Evolutionary conservation across 331 rosid species (phyloP), one percentile per base, ranked within the genome.

Genomic region (Cydonia oblonga): DNA sequence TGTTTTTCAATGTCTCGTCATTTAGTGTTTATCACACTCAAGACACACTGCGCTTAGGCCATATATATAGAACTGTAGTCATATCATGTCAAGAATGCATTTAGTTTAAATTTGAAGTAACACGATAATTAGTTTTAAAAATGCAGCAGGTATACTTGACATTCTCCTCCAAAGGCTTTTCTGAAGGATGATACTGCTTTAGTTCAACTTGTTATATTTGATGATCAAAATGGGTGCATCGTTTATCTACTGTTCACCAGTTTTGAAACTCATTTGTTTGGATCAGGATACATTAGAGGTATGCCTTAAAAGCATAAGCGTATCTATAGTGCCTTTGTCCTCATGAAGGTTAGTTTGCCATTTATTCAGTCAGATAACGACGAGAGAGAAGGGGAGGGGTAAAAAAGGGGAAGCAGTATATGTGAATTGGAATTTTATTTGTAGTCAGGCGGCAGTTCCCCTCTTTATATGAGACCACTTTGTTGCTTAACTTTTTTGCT

Each of bases 251-350:
- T 87, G 91, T 95, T 91, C 92, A 84, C 88, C 96, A 90, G 90
- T 91, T 89, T 87, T 91, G 92, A 81, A 83, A 87, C 88, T 86
- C 96, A 82, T 88, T 86, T 95, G 90, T 91, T 90, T 90, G 96
- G 99, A 95, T 95, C 96, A 81, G 98, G 89, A 89, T 91, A 86
- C 89, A 57, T 83, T 88, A 91, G 97, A 88, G 99, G 99, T 91
- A 88, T 90, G 96, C 95, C 96, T 88, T 91, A 85, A 89, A 87
- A 87, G 98, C 87, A 83, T 90, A 87, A 91, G 87, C 96, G 74
- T 87, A 76, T 82, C 71, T 78, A 80, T 87, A 85, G 89, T 83
- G 81, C 86, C 84, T 80, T 82, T 81, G 84, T 78, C 89, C 75
- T 80, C 89, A 80, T 84, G 93, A 84, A 89, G 96, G 97, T 91